Base-by-base conservation (phyloP, 768 basidiomycete genomes). In the Pholiota microspora region DNA sequence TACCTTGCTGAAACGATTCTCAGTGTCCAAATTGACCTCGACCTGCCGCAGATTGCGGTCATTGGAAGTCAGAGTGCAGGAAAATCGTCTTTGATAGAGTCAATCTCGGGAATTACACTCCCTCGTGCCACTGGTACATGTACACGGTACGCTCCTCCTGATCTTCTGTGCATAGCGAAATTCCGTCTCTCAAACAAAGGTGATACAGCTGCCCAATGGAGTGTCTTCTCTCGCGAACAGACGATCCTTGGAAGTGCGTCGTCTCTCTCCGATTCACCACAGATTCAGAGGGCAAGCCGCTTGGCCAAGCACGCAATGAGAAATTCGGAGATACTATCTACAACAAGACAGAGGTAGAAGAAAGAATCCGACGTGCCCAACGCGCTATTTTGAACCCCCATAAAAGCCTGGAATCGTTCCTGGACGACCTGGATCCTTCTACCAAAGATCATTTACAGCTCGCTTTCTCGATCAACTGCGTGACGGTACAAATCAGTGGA, bases 61-160 rank as follows among this genome's bases (percentile, higher is more conserved):
- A 78, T 88, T 18, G 88, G 89, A 0, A 78, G 75, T 1, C 89
- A 91, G 57, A 86, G 83, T 38, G 85, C 85, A 0, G 89, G 89
- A 0, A 90, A 90, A 59, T 88, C 86, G 0, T 90, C 88, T 0
- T 74, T 89, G 2, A 89, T 91, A 4, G 88, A 91, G 59, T 79
- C 86, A 0, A 88, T 91, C 36, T 88, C 86, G 0, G 86, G 88
- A 0, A 80, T 90, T n/a, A n/a, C n/a, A n/a, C n/a, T n/a, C n/a
- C n/a, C n/a, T n/a, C n/a, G n/a, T n/a, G n/a, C n/a, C n/a, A 73
- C 81, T 12, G 89, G 89, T 0, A 89, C 89, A 0, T 90, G 89
- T 53, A 92, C 89, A 0, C 74, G 89, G 89, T 84, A 58, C 34
- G 58, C 21, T 25, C 24, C 42, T 25, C 7, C 13, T 35, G n/a